phyloP scores from a whole-genome alignment of 306 rosid genomes.

The Cucurbita pepo region DNA sequence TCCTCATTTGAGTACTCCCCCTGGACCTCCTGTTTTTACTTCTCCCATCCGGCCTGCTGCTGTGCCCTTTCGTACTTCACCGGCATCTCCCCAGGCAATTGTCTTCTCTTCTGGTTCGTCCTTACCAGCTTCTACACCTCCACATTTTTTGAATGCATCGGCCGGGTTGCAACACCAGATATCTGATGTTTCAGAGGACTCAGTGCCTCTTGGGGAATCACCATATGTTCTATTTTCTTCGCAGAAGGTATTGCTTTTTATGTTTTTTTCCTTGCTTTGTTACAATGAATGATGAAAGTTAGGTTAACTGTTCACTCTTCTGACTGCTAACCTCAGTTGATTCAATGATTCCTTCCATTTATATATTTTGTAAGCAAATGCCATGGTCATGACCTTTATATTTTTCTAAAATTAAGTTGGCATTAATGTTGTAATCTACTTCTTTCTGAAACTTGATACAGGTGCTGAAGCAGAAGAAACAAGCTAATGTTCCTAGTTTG shows the following conservation, averaged over 20 bases:
- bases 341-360: not conserved
- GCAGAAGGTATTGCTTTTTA: slow-evolving; percentile 41
- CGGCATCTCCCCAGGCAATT: slow-evolving; percentile 86
- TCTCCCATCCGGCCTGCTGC: slow-evolving; percentile 96
- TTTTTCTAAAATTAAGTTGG: not conserved
- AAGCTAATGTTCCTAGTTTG: slow-evolving; percentile 81
- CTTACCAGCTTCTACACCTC: slow-evolving; percentile 50
- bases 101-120: slow-evolving; percentile 54
- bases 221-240: slow-evolving; percentile 75
- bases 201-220: slow-evolving; percentile 33
- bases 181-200: slow-evolving; percentile 35
- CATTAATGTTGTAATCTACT: not conserved
- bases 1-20: slow-evolving; percentile 89
- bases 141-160: slow-evolving; percentile 41
- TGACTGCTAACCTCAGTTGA: not conserved
- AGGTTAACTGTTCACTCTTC: not conserved
- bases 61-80: slow-evolving; percentile 80
- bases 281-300: not conserved
- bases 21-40: slow-evolving; percentile 90
- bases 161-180: slow-evolving; percentile 38
- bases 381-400: not conserved
- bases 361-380: not conserved
- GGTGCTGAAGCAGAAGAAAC: slow-evolving; percentile 84
- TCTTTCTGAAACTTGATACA: slow-evolving; percentile 13
- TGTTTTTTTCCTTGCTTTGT: not conserved